Evolutionary conservation across 805 yeast species (phyloP).

Genomic region (Candida hispaniensis): DNA sequence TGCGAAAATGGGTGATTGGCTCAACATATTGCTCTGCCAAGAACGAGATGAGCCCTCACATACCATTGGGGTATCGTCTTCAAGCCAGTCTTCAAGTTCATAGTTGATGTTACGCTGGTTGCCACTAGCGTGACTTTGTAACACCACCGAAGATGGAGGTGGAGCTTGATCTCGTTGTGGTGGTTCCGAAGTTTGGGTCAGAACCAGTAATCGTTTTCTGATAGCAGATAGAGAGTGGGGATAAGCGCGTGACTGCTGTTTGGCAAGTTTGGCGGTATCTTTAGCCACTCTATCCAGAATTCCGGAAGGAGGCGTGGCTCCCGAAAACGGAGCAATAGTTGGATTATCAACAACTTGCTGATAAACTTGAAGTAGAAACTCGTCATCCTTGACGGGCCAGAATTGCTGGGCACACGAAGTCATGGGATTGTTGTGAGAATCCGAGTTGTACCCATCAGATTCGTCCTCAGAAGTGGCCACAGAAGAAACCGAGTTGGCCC

Average conservation of each 20-base stretch:
- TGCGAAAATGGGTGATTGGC: conserved; percentile 8
- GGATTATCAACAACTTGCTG: conserved; percentile 45
- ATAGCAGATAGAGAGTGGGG: conserved; percentile 28
- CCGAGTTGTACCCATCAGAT: conserved; percentile 10
- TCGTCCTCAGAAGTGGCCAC: conserved; percentile 4
- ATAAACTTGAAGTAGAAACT: conserved; percentile 37
- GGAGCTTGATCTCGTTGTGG: conserved; percentile 1
- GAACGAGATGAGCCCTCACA: too few relatives aligned
- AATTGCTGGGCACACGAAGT: conserved; percentile 15
- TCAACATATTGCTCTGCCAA: too few relatives aligned
- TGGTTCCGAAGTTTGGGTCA: too few relatives aligned
- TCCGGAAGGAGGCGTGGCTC: conserved; percentile 56
- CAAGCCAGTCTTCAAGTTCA: conserved; percentile 11
- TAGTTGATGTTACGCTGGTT: conserved; percentile 4
- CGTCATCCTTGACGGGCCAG: conserved; percentile 32
- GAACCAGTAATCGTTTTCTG: conserved; percentile 26
- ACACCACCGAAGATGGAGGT: background rate
- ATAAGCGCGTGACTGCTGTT: conserved; percentile 21
- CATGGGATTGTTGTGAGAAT: conserved; percentile 11
- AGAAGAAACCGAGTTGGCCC: conserved; percentile 9
- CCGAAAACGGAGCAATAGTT: conserved; percentile 56
- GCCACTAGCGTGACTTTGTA: too few relatives aligned
- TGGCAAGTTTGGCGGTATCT: conserved; percentile 36
- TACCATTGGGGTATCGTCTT: conserved; percentile 9
- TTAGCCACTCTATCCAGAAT: conserved; percentile 50